Evolutionary conservation across 805 yeast species (phyloP).

Genomic region (Barnettozyma sucrosica): DNA sequence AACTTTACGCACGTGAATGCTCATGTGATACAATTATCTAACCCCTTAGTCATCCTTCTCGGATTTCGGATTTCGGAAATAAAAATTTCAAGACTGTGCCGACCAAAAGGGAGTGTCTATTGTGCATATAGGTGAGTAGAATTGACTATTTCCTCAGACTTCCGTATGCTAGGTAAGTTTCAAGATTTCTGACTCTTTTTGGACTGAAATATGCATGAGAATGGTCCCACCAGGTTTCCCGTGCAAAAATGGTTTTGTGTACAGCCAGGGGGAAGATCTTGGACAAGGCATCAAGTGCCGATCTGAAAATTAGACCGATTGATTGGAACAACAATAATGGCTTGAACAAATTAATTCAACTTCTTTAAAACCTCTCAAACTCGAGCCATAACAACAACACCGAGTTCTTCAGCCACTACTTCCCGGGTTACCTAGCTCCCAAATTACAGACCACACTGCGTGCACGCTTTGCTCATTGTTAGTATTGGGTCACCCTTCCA

Average conservation of each 20-base stretch:
- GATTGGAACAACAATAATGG: not conserved
- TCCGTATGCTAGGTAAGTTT: too few species aligned
- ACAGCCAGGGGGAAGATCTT: not conserved
- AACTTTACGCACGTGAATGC: not conserved
- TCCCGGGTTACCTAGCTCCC: not conserved
- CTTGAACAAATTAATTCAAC: not conserved
- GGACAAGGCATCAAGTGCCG: not conserved
- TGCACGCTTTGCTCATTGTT: not conserved
- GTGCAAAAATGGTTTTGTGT: not conserved
- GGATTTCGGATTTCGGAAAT: too few species aligned
- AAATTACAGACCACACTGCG: too few species aligned
- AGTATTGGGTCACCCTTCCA: not conserved
- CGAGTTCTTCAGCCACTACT: too few species aligned
- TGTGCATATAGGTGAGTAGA: too few species aligned
- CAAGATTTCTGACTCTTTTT: too few species aligned
- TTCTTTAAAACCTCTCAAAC: too few species aligned
- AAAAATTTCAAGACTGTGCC: too few species aligned
- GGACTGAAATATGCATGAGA: not conserved
- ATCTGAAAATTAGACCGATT: not conserved
- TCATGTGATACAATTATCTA: not conserved
- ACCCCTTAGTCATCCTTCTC: not conserved
- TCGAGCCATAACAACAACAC: too few species aligned
- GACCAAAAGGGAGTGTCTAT: too few species aligned
- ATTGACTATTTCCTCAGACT: too few species aligned
- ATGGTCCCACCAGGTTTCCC: not conserved